These are phyloP conservation scores for Chaetomiaceae sp. DNA, from an alignment of 2,329 filamentous ascomycete genomes.

Conservation along the genomic window DNA sequence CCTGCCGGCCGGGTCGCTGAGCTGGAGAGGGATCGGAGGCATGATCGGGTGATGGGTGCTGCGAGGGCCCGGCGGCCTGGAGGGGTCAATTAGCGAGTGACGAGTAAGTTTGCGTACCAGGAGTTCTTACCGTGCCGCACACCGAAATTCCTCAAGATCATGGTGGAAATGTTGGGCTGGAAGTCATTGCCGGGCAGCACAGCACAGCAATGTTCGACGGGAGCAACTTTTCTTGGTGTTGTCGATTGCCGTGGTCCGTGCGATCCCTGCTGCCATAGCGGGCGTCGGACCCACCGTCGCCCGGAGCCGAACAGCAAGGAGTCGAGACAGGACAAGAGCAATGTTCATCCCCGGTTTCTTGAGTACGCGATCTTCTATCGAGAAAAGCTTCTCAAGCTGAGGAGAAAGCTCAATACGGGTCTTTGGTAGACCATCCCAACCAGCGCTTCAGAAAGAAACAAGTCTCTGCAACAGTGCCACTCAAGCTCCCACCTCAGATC, in stretches of 20 bases:
- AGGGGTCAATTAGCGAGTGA: conserved; percentile 8
- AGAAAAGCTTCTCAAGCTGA: too few relatives aligned
- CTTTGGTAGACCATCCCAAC: too few relatives aligned
- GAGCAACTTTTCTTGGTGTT: conserved; percentile 25
- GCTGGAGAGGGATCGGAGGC: conserved; percentile 39
- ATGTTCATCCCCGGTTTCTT: too few relatives aligned
- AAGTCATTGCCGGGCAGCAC: conserved; percentile 15
- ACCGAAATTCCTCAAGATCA: conserved; percentile 53
- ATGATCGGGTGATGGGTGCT: conserved; percentile 38
- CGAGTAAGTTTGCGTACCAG: not conserved
- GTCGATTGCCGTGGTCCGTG: conserved; percentile 24
- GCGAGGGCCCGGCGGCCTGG: conserved; percentile 52
- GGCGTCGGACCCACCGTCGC: too few relatives aligned
- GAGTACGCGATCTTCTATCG: too few relatives aligned
- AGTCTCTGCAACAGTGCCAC: too few relatives aligned
- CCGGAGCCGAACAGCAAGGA: too few relatives aligned
- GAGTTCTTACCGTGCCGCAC: conserved; percentile 49
- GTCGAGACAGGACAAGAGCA: too few relatives aligned
- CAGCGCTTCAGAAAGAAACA: too few relatives aligned
- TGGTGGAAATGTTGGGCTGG: conserved; percentile 34
- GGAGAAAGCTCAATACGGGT: too few relatives aligned
- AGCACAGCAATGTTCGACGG: not conserved
- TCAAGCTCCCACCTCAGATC: too few relatives aligned
- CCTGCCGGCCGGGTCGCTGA: conserved; percentile 28
- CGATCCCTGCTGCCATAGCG: conserved; percentile 3